Base-by-base conservation (phyloP, 768 basidiomycete genomes). In the Lentinula raphanica region DNA sequence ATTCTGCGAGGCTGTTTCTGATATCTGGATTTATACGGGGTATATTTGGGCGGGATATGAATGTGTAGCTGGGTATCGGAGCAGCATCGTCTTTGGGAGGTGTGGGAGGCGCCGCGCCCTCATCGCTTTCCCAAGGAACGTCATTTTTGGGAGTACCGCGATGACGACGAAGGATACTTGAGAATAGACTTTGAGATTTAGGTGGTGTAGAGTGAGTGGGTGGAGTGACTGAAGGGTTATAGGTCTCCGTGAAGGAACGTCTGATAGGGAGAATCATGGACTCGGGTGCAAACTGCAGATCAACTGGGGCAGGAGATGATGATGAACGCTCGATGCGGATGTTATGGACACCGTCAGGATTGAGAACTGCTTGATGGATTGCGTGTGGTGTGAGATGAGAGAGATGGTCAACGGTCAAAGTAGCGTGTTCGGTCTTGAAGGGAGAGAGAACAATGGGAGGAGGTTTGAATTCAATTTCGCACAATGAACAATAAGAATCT, bases 351-450 rank as follows among this genome's bases (percentile, higher is more conserved):
- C 39, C 55, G 39, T 70, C 68, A 23, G 69, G 66, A 51, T 72
- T 67, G 28, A 63, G 62, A 29, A 76, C 62, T 11, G 76, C 75
- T 59, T 69, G 64, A 49, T 70, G 71, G 28, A 81, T 70, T 48
- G 73, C 66, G 48, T 72, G 68, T 40, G 71, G 62, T 3, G 79
- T 80, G 51, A 82, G 67, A 54, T 77, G 72, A 29, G 75, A 76
- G 13, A 78, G 66, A 55, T 70, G 68, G 58, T 80, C 77, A 46
- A 80, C 71, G 7, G 78, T 80, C 44, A 79, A 71, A 46, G 76
- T 74, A 44, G 76, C 70, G 67, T 77, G 72, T 60, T 79, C 76
- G 63, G 71, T 72, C 79, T 80, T n/a, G n/a, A n/a, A n/a, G n/a
- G 64, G 49, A 54, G 27, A 49, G 50, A 58, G 56, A 65, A 68